These are phyloP conservation scores for Gastrolobium villosum DNA, from an alignment of 306 rosid species.

Conservation along the genomic window DNA sequence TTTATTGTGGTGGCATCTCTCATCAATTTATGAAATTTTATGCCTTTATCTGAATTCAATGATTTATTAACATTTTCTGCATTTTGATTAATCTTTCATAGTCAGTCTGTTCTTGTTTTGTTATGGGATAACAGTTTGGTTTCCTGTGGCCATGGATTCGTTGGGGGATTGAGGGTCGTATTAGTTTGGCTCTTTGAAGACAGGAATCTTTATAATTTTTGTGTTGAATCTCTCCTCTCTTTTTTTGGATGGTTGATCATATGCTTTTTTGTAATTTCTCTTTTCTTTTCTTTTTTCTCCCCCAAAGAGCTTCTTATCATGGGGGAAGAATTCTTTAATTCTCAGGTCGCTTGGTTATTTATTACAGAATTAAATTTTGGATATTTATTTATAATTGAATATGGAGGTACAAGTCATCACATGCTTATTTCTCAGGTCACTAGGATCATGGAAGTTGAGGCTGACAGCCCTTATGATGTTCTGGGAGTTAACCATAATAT, in stretches of 20 bases:
- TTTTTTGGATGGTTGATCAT: not conserved
- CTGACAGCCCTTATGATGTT: slow-evolving; percentile 81
- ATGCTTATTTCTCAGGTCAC: slow-evolving; percentile 71
- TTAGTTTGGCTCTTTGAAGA: slow-evolving; percentile 21
- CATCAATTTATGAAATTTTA: slow-evolving; percentile 2
- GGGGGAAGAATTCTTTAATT: not conserved
- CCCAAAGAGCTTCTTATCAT: not conserved
- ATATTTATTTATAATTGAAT: slow-evolving; percentile 38
- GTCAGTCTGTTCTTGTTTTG: slow-evolving; percentile 3
- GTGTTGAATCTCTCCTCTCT: not conserved
- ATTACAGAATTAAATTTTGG: slow-evolving; percentile 31
- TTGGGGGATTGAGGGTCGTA: not conserved
- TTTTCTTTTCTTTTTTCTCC: not conserved
- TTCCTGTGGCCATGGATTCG: slow-evolving; percentile 23
- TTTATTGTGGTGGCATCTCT: slow-evolving; percentile 21
- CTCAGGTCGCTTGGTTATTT: slow-evolving; percentile 18
- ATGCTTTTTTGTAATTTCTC: slow-evolving; percentile 14
- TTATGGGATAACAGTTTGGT: slow-evolving; percentile 27
- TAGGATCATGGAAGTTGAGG: slow-evolving; percentile 83
- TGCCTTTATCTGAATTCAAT: slow-evolving; percentile 12
- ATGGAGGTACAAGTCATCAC: slow-evolving; percentile 29
- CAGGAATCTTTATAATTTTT: not conserved
- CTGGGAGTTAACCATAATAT: slow-evolving; percentile 85
- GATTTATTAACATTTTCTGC: not conserved
- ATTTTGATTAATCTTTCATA: slow-evolving; percentile 8